Percentiles rank a stretch among this genome's conserved stretches.
Conservation (phyloP, 2,329 filamentous ascomycete species). For the Colletotrichum spinosum region DNA sequence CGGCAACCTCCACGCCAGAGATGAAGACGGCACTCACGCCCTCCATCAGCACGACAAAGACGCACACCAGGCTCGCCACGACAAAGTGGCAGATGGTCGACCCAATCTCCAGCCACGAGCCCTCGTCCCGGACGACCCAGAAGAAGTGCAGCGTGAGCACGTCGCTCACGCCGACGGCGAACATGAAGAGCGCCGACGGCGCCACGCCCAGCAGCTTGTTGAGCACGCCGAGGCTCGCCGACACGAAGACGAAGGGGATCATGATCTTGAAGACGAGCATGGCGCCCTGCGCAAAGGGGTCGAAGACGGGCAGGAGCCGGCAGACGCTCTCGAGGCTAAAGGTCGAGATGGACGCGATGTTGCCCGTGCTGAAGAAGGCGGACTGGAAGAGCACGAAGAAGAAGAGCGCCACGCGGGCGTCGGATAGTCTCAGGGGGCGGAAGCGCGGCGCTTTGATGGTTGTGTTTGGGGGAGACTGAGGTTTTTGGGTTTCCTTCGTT, state of each 20-base stretch:
- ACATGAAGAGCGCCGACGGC: slow-evolving; percentile 91
- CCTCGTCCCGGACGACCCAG: slow-evolving; percentile 96
- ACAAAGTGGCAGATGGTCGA: slow-evolving; percentile 96
- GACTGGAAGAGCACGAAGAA: slow-evolving; percentile 96
- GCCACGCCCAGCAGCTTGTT: slow-evolving; percentile 87
- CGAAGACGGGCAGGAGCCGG: slow-evolving; percentile 90
- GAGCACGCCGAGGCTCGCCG: slow-evolving; percentile 92
- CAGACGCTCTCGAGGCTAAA: slow-evolving; percentile 93
- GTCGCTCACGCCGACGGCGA: slow-evolving; percentile 92
- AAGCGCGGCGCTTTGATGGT: slow-evolving; percentile 41
- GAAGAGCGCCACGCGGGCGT: slow-evolving; percentile 90
- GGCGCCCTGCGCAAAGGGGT: slow-evolving; percentile 90
- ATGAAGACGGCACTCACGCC: slow-evolving; percentile 87
- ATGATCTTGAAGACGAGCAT: slow-evolving; percentile 90
- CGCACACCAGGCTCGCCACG: slow-evolving; percentile 88
- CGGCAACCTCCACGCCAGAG: slow-evolving; percentile 76
- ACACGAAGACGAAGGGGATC: slow-evolving; percentile 92
- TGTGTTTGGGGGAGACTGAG: neutral
- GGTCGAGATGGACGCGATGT: slow-evolving; percentile 91
- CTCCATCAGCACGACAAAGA: slow-evolving; percentile 91
- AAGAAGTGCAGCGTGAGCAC: slow-evolving; percentile 96
- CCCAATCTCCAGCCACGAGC: slow-evolving; percentile 97
- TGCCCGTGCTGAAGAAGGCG: slow-evolving; percentile 96
- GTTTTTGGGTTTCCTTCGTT: neutral
- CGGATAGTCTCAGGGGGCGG: slow-evolving; percentile 82